Evolutionary conservation across 2,329 filamentous ascomycete species (phyloP), one percentile per base, ranked within the genome.

Genomic region (Diaporthe helianthi): DNA sequence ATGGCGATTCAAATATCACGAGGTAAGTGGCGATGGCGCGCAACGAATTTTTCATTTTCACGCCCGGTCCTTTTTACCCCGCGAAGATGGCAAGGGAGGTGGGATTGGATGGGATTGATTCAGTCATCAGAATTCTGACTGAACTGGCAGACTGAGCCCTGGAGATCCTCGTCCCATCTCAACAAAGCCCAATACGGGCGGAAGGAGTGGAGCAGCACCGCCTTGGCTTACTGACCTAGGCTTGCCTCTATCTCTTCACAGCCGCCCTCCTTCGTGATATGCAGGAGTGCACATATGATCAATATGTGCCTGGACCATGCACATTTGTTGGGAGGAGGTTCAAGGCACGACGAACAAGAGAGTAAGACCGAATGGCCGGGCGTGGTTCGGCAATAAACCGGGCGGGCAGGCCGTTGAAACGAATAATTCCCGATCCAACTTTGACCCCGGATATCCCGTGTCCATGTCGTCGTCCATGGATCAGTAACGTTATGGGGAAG

Each of bases 21-120:
- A 63, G 58, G 58, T 63, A 63, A 44, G 58, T 63, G 58, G 58
- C 58, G 58, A 63, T 63, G 58, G 29, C 58, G 29, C 15, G 58
- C 8, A n/a, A 29, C 29, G 49, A 47, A 49, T 63, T 49, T 60
- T 49, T 36, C 26, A 24, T 8, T 26, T 47, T 26, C 19, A 38
- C 10, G 54, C 31, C 8, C 36, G 58, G 19, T 46, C 17, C 7
- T 4, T 61, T 46, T 49, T 26, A n/a, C n/a, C 19, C 29, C 44
- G 58, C 22, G 58, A 33, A 26, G 44, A 49, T 33, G 10, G 33
- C 19, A 47, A 26, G 26, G 15, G 38, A 10, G 29, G 47, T 29
- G 49, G 58, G 58, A 63, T 63, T 63, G 58, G 29, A 2, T 6
- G n/a, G 58, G 58, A 24, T 46, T 33, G 55, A 46, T 47, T 22